These are phyloP conservation scores for Coelastrella sp. DNA, from an alignment of 139 green algal genomes.

Conservation along the genomic window DNA sequence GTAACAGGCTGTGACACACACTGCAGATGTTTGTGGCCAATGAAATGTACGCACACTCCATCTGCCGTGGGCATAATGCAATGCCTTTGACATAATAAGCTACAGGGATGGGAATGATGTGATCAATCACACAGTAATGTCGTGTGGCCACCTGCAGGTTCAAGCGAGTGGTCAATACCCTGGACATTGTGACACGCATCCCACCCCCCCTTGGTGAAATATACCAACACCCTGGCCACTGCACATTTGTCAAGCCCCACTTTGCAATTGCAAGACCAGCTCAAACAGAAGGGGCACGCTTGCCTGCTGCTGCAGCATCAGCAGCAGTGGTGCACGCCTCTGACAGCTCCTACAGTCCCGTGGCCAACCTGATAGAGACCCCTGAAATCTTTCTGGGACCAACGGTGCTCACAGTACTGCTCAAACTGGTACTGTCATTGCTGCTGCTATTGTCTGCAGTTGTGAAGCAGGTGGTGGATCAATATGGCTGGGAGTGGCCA, in stretches of 20 bases:
- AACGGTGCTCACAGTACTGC: not conserved
- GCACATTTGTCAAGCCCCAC: not conserved
- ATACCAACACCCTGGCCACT: not conserved
- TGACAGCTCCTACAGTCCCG: not conserved
- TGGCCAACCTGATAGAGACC: not conserved
- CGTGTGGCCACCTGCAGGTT: not conserved
- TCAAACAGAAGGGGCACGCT: not conserved
- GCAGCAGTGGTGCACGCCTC: not conserved
- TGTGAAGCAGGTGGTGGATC: not conserved
- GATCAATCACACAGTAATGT: not conserved
- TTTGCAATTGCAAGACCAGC: not conserved
- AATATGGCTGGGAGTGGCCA: not conserved
- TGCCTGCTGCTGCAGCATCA: not conserved
- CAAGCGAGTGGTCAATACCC: not conserved
- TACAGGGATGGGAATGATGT: too few species aligned
- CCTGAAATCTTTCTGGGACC: not conserved
- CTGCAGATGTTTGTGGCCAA: too few species aligned
- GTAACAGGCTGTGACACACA: too few species aligned
- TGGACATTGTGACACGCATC: not conserved
- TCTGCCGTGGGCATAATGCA: too few species aligned
- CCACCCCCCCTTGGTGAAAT: not conserved
- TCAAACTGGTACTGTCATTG: not conserved
- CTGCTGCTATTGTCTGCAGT: not conserved
- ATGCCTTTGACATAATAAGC: too few species aligned
- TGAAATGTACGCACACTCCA: too few species aligned